Evolutionary conservation across 306 rosid genomes (phyloP), one percentile per base, ranked within the genome.

Genomic region (Argentina anserina): DNA sequence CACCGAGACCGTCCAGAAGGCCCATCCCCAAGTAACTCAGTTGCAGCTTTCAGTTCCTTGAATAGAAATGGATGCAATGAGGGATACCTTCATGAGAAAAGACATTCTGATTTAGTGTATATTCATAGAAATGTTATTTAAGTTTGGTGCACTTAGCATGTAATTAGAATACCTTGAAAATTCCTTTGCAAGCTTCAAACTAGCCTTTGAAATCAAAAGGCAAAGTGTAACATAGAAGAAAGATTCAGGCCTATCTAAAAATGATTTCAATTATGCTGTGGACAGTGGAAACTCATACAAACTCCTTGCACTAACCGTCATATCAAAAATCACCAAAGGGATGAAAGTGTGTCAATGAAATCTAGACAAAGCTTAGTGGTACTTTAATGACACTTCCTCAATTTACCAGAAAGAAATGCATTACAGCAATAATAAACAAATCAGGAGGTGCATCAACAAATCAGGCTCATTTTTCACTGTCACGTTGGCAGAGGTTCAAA

Each of bases 31-130:
- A 94, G 90, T 78, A 79, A 77, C 75, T 84, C 87, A 0, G 95
- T 88, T 29, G 97, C 99, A 79, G 84, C 90, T 79, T 91, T 86
- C 72, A 94, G 80, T 83, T 94, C 99, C 68, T 78, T 81, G 84
- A 88, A 76, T 41, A 94, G 70, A 88, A 91, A 94, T 55, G 88
- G 83, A 87, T 94, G 99, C 82, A 94, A 79, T 29, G 90, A 71
- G 6, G 99, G 96, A 83, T 94, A 91, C 96, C 99, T 94, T 65
- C 81, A 80, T 7, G 59, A 36, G 82, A 37, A 23, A 71, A 73
- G 34, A 18, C 39, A 71, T 72, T 58, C 45, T 55, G 21, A 67
- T 80, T 62, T 65, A 42, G 41, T 29, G 45, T 45, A 68, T 45
- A 72, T 47, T 26, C 39, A 21, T 6, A 37, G n/a, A 62, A 74